These are phyloP conservation scores for Neurospora tetraspora DNA, from an alignment of 495 filamentous ascomycete species.

Conservation along the genomic window DNA sequence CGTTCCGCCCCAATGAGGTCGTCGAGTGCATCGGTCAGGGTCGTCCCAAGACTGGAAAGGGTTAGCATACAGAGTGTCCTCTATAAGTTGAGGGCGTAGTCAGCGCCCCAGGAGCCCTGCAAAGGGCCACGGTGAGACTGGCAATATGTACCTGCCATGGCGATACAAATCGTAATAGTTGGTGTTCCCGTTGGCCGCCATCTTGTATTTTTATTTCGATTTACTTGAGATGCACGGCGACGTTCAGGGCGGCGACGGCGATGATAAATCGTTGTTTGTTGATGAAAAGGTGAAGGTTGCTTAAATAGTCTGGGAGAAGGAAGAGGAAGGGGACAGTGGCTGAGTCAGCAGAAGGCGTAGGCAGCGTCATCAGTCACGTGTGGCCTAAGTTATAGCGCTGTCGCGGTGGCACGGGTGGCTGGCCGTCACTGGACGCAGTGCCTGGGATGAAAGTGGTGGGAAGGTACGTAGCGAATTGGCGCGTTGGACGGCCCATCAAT, in stretches of 20 bases:
- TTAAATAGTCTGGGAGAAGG: slow-evolving; percentile 17
- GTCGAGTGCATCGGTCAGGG: slow-evolving; percentile 93
- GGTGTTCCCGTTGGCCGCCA: slow-evolving; percentile 20
- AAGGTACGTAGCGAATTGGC: slow-evolving; percentile 3
- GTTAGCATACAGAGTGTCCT: slow-evolving; percentile 4
- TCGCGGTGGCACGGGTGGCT: neutral
- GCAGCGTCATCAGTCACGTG: slow-evolving; percentile 3
- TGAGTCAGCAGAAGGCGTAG: slow-evolving; percentile 9
- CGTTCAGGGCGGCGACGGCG: neutral
- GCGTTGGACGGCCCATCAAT: neutral
- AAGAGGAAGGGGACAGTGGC: slow-evolving; percentile 1
- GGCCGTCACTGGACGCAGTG: neutral
- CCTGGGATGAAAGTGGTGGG: slow-evolving; percentile 1
- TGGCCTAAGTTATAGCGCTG: neutral
- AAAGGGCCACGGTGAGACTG: neutral
- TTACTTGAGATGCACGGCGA: neutral
- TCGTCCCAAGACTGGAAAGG: slow-evolving; percentile 67
- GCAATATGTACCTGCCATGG: slow-evolving; percentile 71
- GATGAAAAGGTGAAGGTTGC: slow-evolving; percentile 4
- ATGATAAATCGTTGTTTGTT: slow-evolving; percentile 6
- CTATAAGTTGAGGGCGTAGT: neutral
- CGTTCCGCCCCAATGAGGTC: slow-evolving; percentile 84
- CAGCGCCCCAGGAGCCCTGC: neutral
- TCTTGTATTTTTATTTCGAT: slow-evolving; percentile 7
- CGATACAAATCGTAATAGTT: slow-evolving; percentile 95